Evolutionary conservation across 106 monocot genomes (phyloP).

Genomic region (Dendrobium nobile): DNA sequence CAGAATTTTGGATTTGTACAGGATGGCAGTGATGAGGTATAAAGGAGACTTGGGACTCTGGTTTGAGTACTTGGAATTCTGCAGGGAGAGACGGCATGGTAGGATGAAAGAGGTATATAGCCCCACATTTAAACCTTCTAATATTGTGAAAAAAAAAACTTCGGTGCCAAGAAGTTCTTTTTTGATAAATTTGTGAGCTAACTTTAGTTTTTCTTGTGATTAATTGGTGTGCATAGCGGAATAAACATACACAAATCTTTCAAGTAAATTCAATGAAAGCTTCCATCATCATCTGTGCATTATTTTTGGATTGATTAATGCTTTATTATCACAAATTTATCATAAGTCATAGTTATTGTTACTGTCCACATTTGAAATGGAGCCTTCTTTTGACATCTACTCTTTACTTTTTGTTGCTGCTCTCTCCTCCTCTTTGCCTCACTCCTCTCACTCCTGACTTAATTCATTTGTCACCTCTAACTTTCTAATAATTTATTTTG

Average conservation of each 20-base stretch:
- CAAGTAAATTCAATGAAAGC: neutral
- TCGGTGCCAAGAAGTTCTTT: neutral
- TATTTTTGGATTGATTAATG: neutral
- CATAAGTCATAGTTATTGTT: too few relatives aligned
- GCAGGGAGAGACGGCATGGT: constrained; percentile 48
- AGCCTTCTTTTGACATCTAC: too few relatives aligned
- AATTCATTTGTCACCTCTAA: neutral
- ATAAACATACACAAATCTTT: neutral
- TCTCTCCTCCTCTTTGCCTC: too few relatives aligned
- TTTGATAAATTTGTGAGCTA: neutral
- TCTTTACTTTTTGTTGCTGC: too few relatives aligned
- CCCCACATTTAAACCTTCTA: neutral
- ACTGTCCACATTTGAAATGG: too few relatives aligned
- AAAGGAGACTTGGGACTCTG: constrained; percentile 80
- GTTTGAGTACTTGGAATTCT: constrained; percentile 87
- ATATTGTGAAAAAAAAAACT: neutral
- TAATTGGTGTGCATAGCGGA: neutral
- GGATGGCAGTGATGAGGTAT: constrained; percentile 34
- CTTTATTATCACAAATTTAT: too few relatives aligned
- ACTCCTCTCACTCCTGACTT: neutral
- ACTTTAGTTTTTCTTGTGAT: neutral
- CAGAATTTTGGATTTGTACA: constrained; percentile 67
- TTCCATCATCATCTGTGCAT: neutral
- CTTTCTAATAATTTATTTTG: neutral
- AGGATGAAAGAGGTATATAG: constrained; percentile 65